Percentiles rank a stretch among this genome's conserved stretches.
phyloP scores from a whole-genome alignment of 441 rosid species.

The Gossypium gossypioides region DNA sequence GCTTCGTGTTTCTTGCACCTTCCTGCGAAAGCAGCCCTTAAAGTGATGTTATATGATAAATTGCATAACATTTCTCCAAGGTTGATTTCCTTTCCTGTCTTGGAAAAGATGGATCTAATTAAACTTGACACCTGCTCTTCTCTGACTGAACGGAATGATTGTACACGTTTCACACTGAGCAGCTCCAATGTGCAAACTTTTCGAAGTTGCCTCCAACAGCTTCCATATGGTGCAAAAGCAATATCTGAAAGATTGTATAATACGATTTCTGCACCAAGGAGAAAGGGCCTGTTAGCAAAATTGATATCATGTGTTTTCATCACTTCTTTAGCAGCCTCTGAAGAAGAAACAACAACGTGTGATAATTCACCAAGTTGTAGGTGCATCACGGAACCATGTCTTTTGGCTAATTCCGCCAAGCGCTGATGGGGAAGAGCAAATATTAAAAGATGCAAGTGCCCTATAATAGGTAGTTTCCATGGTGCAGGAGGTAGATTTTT shows the following conservation, averaged over 20 bases:
- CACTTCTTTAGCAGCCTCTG: conserved; percentile 33
- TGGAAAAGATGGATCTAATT: not conserved
- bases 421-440: conserved; percentile 21
- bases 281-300: conserved; percentile 18
- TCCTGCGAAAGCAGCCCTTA: no score
- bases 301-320: conserved; percentile 26
- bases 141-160: not conserved
- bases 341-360: conserved; percentile 24
- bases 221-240: conserved; percentile 21
- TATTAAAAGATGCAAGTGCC: not conserved
- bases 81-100: conserved; percentile 18
- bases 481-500: not conserved
- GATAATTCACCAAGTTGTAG: conserved; percentile 29
- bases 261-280: not conserved
- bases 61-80: conserved; percentile 14
- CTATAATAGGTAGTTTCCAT: not conserved
- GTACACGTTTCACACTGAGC: not conserved
- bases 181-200: conserved; percentile 14
- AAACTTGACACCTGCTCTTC: not conserved
- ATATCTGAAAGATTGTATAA: conserved; percentile 13
- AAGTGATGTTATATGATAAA: not conserved
- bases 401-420: conserved; percentile 18
- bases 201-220: conserved; percentile 26
- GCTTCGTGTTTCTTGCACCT: no score
- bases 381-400: conserved; percentile 31